Percentiles rank a stretch among this genome's conserved stretches.
Evolutionary conservation across 257 asterid species (phyloP).

Genomic region (Henckelia pumila): DNA sequence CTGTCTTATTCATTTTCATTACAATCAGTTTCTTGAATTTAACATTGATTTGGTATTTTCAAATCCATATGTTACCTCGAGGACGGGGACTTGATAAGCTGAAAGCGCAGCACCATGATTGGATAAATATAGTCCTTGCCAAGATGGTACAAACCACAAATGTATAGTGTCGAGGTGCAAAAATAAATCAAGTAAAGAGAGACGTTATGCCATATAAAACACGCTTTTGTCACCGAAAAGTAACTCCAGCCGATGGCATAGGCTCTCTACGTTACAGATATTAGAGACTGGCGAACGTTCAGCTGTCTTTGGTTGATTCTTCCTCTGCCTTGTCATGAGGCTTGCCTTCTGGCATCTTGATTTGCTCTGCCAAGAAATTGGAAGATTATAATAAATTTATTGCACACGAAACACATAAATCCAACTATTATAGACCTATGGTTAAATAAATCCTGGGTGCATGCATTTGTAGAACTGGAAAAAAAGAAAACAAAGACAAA

Average conservation of each 20-base stretch:
- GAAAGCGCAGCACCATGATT: conserved; percentile 25
- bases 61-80: neutral
- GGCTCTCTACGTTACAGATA: conserved; percentile 22
- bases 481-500: neutral
- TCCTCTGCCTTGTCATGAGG: conserved; percentile 34
- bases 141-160: conserved; percentile 21
- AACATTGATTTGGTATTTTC: too few species aligned
- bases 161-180: conserved; percentile 18
- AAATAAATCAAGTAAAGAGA: conserved; percentile 26
- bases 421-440: neutral
- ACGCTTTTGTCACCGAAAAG: conserved; percentile 23
- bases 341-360: conserved; percentile 39
- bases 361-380: conserved; percentile 32
- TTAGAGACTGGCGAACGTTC: conserved; percentile 37
- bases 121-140: conserved; percentile 19
- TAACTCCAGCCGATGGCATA: conserved; percentile 26
- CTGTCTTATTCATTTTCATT: neutral
- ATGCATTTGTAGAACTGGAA: neutral
- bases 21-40: neutral
- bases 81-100: neutral
- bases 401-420: neutral
- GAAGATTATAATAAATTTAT: neutral
- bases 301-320: conserved; percentile 39
- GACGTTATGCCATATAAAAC: conserved; percentile 27
- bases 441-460: neutral